phyloP scores from a whole-genome alignment of 1,284 basidiomycete genomes.

The Pseudozyma sp. region DNA sequence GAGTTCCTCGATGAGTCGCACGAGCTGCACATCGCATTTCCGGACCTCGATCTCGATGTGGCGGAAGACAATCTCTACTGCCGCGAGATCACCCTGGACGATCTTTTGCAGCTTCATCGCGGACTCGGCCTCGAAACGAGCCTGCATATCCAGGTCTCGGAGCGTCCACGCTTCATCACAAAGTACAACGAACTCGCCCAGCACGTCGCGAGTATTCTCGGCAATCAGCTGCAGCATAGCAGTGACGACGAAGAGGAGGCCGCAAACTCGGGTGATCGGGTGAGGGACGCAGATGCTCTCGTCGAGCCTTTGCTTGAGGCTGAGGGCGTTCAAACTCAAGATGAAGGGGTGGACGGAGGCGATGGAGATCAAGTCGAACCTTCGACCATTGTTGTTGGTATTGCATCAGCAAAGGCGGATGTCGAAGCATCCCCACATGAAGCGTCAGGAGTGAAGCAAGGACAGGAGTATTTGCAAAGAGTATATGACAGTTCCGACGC shows the following conservation, averaged over 20 bases:
- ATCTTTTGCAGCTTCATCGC: slow-evolving; percentile 59
- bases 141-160: slow-evolving; percentile 55
- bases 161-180: slow-evolving; percentile 60
- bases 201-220: slow-evolving; percentile 47
- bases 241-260: slow-evolving; percentile 33
- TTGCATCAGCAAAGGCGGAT: not conserved
- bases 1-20: slow-evolving; percentile 66
- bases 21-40: slow-evolving; percentile 55
- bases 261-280: slow-evolving; percentile 3
- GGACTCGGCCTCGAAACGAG: slow-evolving; percentile 53
- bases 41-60: slow-evolving; percentile 58
- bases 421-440: not conserved
- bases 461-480: not conserved
- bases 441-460: not conserved
- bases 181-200: slow-evolving; percentile 64
- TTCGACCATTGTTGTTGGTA: not conserved
- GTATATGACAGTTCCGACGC: not conserved
- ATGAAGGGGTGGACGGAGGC: not conserved
- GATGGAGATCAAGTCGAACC: not conserved
- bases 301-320: not conserved
- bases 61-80: slow-evolving; percentile 65
- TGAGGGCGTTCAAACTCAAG: not conserved
- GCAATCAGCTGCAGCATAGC: slow-evolving; percentile 33
- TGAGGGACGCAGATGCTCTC: not conserved
- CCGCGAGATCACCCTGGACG: slow-evolving; percentile 60